Base-by-base conservation (phyloP, 805 yeast genomes). In the Kazachstania kunashirensis region DNA sequence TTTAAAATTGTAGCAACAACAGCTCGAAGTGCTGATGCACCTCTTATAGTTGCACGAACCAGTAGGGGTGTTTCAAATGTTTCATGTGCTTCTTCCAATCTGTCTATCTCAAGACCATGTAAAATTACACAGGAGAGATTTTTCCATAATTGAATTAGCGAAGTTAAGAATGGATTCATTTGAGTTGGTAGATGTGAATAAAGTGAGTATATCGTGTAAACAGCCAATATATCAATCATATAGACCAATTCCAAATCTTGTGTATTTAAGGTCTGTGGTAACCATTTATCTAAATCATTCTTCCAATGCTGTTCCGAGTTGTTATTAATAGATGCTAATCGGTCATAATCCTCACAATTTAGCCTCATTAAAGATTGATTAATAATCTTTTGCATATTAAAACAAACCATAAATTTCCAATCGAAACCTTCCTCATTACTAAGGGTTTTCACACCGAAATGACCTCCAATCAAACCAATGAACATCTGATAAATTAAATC, bases 141-240 rank as follows among this genome's bases (percentile, higher is more conserved):
- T 46, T 78, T 77, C 89, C 92, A 82, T 5, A 74, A 50, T 32
- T 73, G 71, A 8, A 79, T 58, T 41, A 77, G 70, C 32, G 67
- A 64, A 15, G 71, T 70, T 32, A 75, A 50, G 48, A 77, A 82
- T 15, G 92, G 92, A 48, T 79, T 79, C 34, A 73, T 44, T 15
- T 53, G 59, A 18, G 53, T 42, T 1, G 61, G 62, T n/a, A 40
- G 13, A 41, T 58, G 46, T 5, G 49, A 50, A 46, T 65, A 68
- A 6, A 72, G 43, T 42, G 69, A 71, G 48, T 63, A 61, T 21
- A 74, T 68, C 5, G 67, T 53, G 34, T 65, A 63, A 2, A 70
- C 59, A 2, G 67, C 57, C 23, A 68, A 63, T 6, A 66, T 61
- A 29, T 62, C 49, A 2, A 72, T 57, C 57, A 71, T 61, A 43